Base-by-base conservation (phyloP, 345 rosid species). In the Lumnitzera racemosa region DNA sequence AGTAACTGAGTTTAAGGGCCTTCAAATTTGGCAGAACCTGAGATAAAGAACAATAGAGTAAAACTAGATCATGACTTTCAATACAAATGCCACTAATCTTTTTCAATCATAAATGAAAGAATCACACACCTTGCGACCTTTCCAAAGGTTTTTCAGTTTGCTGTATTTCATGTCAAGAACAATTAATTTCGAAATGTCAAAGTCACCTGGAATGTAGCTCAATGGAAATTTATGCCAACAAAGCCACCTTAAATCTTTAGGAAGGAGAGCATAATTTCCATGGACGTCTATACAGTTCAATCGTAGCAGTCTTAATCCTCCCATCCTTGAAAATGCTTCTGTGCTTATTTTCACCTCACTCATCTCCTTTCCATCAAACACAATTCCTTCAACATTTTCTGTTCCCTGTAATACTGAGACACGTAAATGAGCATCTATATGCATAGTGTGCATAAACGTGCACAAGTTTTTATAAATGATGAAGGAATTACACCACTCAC, bases 1-100 rank as follows among this genome's bases (percentile, higher is more conserved):
- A 74, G 51, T 70, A 55, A 49, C 68, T 69, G 53, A 74, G 65
- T 46, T 70, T 17, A 10, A 68, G 66, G 47, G 64, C 43, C 61
- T 72, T 67, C 41, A 72, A 46, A 15, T 51, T 27, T 15, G 29
- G 11, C 13, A 69, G 46, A 14, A 61, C 13, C 77, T 63, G 70
- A 23, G 24, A 27, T 15, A 14, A 16, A 29, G 24, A 20, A 51
- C 11, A 14, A 11, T n/a, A 15, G 11, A 36, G 43, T 36, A 36
- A 36, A 27, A 36, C 11, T 36, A 36, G 43, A 36, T 36, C 43
- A 36, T 36, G 43, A 36, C 43, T 36, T 4, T 36, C 43, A 5
- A 36, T 36, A 36, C 43, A 7, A 36, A 36, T 36, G 9, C 43
- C 10, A 5, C 43, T 5, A 36, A 5, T 36, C 5, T 36, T 5